Percentiles rank a stretch among this genome's conserved stretches.
These are phyloP conservation scores for Tephrocybe sp. DNA, from an alignment of 768 basidiomycete genomes.

Conservation along the genomic window DNA sequence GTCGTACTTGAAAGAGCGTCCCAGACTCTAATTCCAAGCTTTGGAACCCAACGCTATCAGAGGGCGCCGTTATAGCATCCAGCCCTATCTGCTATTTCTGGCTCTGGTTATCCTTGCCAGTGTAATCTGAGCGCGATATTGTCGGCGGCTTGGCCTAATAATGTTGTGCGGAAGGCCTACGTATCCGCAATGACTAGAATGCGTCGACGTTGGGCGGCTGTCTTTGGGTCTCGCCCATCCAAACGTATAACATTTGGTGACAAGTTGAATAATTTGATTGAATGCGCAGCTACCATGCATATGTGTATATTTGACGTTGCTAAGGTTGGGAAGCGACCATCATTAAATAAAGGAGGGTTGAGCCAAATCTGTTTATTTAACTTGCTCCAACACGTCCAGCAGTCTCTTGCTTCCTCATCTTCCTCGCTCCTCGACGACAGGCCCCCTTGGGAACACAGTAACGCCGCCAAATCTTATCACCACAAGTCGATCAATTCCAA, in stretches of 20 bases:
- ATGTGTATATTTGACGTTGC: conserved; percentile 12
- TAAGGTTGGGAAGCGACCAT: conserved; percentile 14
- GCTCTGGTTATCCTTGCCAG: too few species aligned
- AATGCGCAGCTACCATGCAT: too few species aligned
- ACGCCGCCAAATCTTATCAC: conserved; percentile 8
- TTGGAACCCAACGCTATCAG: too few species aligned
- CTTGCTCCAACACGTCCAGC: neutral
- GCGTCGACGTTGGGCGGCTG: conserved; percentile 10
- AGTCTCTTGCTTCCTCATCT: conserved; percentile 1
- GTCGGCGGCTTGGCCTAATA: neutral
- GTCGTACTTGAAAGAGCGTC: too few species aligned
- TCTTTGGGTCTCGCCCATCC: too few species aligned
- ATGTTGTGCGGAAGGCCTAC: neutral
- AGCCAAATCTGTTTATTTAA: conserved; percentile 4
- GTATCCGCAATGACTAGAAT: neutral
- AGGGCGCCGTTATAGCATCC: too few species aligned
- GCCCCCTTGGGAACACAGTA: neutral
- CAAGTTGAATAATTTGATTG: too few species aligned
- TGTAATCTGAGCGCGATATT: neutral
- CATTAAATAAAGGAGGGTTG: conserved; percentile 3
- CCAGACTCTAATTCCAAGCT: too few species aligned
- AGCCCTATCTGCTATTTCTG: too few species aligned
- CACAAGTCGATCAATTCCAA: conserved; percentile 10
- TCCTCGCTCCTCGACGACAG: conserved; percentile 1
- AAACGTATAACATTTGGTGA: too few species aligned